Evolutionary conservation across 208 protist species (phyloP).

Genomic region (Acanthamoeba lenticulata): DNA sequence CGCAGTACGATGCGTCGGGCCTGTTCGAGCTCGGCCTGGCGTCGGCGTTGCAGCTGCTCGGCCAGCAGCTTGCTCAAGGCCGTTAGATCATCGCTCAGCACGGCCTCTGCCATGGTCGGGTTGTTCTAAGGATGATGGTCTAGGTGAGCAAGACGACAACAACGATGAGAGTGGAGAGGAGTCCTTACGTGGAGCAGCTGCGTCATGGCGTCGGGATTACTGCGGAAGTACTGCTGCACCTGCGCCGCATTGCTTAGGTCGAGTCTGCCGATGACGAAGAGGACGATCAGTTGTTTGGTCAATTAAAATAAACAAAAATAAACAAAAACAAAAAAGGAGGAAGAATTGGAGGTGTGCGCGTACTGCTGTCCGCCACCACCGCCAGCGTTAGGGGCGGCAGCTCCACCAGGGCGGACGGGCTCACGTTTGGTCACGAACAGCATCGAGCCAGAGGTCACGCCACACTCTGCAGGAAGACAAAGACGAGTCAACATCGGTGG

Average conservation of each 20-base stretch:
- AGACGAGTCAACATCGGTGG: background rate
- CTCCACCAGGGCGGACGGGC: background rate
- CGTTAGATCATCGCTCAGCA: slow-evolving; percentile 69
- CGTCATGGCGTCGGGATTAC: slow-evolving; percentile 42
- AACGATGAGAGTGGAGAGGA: background rate
- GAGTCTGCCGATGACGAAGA: background rate
- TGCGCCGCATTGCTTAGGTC: background rate
- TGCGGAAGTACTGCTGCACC: slow-evolving; percentile 68
- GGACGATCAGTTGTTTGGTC: background rate
- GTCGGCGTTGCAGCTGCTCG: background rate
- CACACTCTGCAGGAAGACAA: background rate
- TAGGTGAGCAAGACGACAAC: background rate
- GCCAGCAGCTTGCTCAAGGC: slow-evolving; percentile 5
- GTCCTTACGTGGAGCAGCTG: slow-evolving; percentile 62
- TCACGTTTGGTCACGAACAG: background rate
- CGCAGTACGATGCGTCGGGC: slow-evolving; percentile 8
- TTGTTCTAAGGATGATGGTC: slow-evolving; percentile 53
- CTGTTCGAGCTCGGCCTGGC: slow-evolving; percentile 48
- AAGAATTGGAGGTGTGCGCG: background rate
- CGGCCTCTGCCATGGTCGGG: slow-evolving; percentile 76
- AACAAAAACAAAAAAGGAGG: background rate
- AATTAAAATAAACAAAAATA: background rate
- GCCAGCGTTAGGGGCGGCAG: background rate
- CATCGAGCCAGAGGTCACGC: background rate
- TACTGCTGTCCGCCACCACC: background rate